A percentile compares a stretch with the other conserved stretches of the same genome.
These are phyloP conservation scores for Guadua angustifolia DNA, from an alignment of 176 grass and related monocot species.

Conservation along the genomic window DNA sequence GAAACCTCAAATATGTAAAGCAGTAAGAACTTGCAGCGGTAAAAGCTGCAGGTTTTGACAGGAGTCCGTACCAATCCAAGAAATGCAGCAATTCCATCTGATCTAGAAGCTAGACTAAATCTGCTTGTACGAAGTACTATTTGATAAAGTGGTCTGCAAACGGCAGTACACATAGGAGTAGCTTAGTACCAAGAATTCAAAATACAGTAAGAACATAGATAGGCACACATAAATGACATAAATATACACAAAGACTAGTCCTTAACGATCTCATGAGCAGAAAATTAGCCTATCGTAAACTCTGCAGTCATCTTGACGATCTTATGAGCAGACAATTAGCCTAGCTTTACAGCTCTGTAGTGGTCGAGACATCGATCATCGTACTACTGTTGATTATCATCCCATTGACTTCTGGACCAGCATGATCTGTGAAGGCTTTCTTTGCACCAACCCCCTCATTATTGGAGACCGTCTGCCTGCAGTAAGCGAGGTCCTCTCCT, in stretches of 20 bases:
- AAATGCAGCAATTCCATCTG: background rate
- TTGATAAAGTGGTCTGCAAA: conserved; percentile 27
- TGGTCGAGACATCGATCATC: conserved; percentile 64
- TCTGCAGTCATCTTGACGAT: conserved; percentile 42
- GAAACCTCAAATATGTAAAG: background rate
- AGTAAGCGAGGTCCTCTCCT: conserved; percentile 53
- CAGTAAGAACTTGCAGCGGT: background rate
- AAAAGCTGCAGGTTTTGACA: background rate
- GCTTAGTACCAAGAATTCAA: conserved; percentile 2
- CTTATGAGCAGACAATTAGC: background rate
- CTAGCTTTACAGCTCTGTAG: conserved; percentile 45
- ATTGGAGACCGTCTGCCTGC: conserved; percentile 48
- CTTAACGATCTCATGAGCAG: background rate
- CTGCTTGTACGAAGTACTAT: conserved; percentile 12
- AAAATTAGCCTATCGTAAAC: conserved; percentile 20
- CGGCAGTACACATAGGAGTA: conserved; percentile 11
- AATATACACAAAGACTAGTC: conserved; percentile 39
- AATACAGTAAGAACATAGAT: conserved; percentile 13
- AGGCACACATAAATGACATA: background rate
- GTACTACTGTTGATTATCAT: conserved; percentile 44
- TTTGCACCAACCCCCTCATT: conserved; percentile 58
- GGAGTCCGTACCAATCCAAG: background rate
- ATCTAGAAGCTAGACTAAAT: background rate
- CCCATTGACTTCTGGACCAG: conserved; percentile 52
- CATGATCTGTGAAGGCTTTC: conserved; percentile 65